These are phyloP conservation scores for Skeletonema menzelii DNA, from an alignment of 108 stramenopile species.

Conservation along the genomic window DNA sequence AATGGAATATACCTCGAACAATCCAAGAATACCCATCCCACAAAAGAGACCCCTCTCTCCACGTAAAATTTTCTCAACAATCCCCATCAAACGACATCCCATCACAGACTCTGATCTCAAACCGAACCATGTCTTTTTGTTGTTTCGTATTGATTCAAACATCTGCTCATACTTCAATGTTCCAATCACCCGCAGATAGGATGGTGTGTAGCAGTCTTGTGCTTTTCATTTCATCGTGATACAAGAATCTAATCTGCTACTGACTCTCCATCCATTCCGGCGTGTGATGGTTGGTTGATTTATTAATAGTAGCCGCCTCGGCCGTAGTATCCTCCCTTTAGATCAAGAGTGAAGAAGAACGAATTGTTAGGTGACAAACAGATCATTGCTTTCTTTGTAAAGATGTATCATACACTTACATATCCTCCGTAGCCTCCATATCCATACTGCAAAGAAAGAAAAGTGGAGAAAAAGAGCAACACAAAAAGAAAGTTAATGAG, in stretches of 20 bases:
- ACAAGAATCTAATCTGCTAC: background rate
- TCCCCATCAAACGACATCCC: background rate
- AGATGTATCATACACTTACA: background rate
- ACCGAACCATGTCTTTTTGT: background rate
- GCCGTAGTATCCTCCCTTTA: background rate
- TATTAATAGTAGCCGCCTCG: background rate
- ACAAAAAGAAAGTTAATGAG: slow-evolving; percentile 10
- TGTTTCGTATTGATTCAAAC: background rate
- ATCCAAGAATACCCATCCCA: background rate
- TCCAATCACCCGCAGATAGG: background rate
- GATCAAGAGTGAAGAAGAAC: background rate
- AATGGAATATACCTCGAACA: background rate
- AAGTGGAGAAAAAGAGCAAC: background rate
- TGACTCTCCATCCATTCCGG: background rate
- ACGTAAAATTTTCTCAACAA: background rate
- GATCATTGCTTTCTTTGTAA: background rate
- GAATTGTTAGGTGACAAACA: background rate
- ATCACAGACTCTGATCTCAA: background rate
- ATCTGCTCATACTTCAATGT: background rate
- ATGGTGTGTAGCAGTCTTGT: background rate
- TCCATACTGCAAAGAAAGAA: slow-evolving; percentile 8
- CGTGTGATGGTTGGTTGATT: background rate
- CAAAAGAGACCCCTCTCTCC: background rate
- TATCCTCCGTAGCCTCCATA: slow-evolving; percentile 35
- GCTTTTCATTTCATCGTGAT: background rate